Evolutionary conservation across 306 rosid species (phyloP).

Genomic region (Gastrolobium villosum): DNA sequence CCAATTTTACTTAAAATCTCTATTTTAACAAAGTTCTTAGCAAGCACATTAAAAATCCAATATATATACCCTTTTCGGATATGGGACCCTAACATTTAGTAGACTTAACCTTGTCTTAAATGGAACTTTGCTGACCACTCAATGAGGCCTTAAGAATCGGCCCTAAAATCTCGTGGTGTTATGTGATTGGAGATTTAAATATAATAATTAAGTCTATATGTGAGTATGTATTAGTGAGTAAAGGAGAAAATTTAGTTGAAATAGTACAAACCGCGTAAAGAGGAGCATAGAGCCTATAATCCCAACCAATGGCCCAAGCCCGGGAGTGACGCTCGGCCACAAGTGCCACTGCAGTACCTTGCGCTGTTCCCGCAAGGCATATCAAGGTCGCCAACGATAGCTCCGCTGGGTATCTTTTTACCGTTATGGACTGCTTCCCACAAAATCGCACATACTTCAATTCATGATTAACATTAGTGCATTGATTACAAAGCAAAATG

Average conservation of each 20-base stretch:
- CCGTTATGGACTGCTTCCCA: conserved; percentile 56
- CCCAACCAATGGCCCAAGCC: conserved; percentile 73
- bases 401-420: conserved; percentile 70
- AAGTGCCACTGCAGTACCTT: conserved; percentile 58
- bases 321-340: conserved; percentile 57
- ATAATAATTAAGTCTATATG: neutral
- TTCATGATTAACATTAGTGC: neutral
- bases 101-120: neutral
- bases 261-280: conserved; percentile 61
- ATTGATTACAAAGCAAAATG: neutral
- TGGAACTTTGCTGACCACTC: neutral
- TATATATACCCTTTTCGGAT: too few relatives aligned
- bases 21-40: too few relatives aligned
- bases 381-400: conserved; percentile 68
- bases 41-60: too few relatives aligned
- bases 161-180: neutral
- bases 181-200: neutral
- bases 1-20: too few relatives aligned
- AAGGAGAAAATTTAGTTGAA: neutral
- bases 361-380: conserved; percentile 62
- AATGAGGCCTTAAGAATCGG: neutral
- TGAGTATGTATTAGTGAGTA: too few relatives aligned
- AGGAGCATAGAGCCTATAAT: conserved; percentile 69
- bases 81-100: neutral
- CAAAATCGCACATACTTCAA: neutral